Conservation (phyloP, 306 rosid genomes). For the Dalbergia cultrata region DNA sequence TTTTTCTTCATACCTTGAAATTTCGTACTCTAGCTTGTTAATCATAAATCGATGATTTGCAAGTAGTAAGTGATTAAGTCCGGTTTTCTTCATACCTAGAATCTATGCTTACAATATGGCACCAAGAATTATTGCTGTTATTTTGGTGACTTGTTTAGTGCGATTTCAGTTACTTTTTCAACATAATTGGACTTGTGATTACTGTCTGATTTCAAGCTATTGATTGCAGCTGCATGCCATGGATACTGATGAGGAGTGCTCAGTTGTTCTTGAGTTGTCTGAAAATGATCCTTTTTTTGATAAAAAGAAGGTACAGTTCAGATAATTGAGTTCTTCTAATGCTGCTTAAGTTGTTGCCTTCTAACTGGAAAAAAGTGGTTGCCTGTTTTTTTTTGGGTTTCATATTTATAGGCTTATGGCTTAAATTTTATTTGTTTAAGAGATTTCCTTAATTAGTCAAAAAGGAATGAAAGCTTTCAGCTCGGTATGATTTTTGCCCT, state of each 20-base stretch:
- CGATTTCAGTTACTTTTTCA: neutral
- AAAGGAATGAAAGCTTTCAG: conserved; percentile 20
- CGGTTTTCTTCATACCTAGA: neutral
- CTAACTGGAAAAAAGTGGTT: no score
- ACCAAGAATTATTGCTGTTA: conserved; percentile 11
- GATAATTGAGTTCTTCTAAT: conserved; percentile 1
- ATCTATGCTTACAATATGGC: conserved; percentile 3
- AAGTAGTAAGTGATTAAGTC: neutral
- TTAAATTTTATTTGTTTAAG: conserved; percentile 11
- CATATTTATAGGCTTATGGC: neutral
- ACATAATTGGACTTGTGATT: neutral
- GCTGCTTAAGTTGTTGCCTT: neutral
- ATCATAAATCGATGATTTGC: conserved; percentile 13
- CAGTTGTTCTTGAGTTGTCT: conserved; percentile 70
- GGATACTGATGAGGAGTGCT: conserved; percentile 54
- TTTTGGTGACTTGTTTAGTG: conserved; percentile 9
- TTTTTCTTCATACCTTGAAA: conserved; percentile 3
- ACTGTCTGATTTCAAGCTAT: conserved; percentile 40
- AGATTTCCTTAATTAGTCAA: conserved; percentile 12
- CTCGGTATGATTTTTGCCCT: neutral
- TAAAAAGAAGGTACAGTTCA: conserved; percentile 68
- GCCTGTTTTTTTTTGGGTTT: neutral
- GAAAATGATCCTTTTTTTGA: conserved; percentile 64
- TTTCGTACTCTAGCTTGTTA: conserved; percentile 11
- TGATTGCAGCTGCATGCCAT: conserved; percentile 52